Evolutionary conservation across 1,284 basidiomycete species (phyloP).

Genomic region (Grifola frondosa): DNA sequence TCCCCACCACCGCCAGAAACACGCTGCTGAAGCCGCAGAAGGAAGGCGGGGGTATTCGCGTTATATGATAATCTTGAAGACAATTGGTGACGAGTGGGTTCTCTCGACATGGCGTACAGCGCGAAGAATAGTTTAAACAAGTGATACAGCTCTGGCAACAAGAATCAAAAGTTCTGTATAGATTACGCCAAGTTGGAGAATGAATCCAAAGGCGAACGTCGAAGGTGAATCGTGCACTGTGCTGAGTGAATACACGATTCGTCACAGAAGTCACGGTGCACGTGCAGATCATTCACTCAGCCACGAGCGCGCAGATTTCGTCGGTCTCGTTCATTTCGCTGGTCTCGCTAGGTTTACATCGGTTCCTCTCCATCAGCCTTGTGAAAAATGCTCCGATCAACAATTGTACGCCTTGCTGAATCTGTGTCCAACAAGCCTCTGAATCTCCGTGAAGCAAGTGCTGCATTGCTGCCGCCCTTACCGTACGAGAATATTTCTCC

Average conservation of each 20-base stretch:
- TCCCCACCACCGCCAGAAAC: constrained; percentile 19
- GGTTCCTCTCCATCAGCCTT: constrained; percentile 12
- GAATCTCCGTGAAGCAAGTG: constrained; percentile 64
- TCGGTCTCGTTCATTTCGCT: too few relatives aligned
- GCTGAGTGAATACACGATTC: too few relatives aligned
- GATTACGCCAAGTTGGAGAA: too few relatives aligned
- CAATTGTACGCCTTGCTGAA: constrained; percentile 57
- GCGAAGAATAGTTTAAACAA: too few relatives aligned
- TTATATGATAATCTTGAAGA: constrained; percentile 31
- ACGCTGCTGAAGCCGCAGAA: constrained; percentile 27
- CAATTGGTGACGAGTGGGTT: constrained; percentile 31
- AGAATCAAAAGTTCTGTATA: too few relatives aligned
- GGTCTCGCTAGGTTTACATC: constrained; percentile 5
- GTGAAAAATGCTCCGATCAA: constrained; percentile 43
- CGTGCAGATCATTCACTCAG: too few relatives aligned
- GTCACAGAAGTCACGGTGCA: too few relatives aligned
- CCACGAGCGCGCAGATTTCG: too few relatives aligned
- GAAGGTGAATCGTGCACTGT: too few relatives aligned
- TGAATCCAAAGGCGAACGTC: too few relatives aligned
- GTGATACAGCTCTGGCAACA: too few relatives aligned
- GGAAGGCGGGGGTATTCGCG: constrained; percentile 27
- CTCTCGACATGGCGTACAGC: constrained; percentile 26
- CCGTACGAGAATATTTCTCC: constrained; percentile 56
- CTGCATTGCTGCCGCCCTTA: constrained; percentile 77
- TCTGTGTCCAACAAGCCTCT: constrained; percentile 63